These are phyloP conservation scores for Pseudogymnoascus sp. DNA, from an alignment of 2,329 filamentous ascomycete species.

Conservation along the genomic window DNA sequence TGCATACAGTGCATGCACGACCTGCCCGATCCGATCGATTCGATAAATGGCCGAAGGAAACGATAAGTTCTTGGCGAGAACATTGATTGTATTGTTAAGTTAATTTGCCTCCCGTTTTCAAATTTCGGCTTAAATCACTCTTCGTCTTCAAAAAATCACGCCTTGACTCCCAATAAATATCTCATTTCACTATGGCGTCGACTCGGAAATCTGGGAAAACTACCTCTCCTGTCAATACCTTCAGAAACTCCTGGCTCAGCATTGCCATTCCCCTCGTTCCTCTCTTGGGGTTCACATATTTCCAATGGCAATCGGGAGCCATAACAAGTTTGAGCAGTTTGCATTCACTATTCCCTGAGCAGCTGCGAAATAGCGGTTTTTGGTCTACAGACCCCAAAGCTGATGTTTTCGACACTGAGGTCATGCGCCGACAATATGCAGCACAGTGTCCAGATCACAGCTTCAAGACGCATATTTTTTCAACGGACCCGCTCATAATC, in stretches of 20 bases:
- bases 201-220: neutral
- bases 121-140: neutral
- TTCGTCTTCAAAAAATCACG: neutral
- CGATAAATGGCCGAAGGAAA: neutral
- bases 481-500: slow-evolving; percentile 45
- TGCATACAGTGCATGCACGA: too few relatives aligned
- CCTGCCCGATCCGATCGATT: neutral
- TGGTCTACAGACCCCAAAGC: neutral
- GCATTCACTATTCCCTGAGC: neutral
- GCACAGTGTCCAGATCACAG: slow-evolving; percentile 20
- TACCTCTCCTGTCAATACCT: neutral
- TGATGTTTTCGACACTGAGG: too few relatives aligned
- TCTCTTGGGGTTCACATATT: neutral
- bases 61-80: neutral
- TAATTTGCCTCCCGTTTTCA: neutral
- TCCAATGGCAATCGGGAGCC: neutral
- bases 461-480: slow-evolving; percentile 40
- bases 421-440: neutral
- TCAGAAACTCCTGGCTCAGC: neutral
- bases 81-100: neutral
- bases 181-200: neutral
- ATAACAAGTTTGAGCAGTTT: neutral
- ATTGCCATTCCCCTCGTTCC: neutral
- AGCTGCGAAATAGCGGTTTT: neutral
- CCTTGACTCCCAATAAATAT: neutral